Base-by-base conservation (phyloP, 306 rosid genomes). In the Vigna nakashimae region DNA sequence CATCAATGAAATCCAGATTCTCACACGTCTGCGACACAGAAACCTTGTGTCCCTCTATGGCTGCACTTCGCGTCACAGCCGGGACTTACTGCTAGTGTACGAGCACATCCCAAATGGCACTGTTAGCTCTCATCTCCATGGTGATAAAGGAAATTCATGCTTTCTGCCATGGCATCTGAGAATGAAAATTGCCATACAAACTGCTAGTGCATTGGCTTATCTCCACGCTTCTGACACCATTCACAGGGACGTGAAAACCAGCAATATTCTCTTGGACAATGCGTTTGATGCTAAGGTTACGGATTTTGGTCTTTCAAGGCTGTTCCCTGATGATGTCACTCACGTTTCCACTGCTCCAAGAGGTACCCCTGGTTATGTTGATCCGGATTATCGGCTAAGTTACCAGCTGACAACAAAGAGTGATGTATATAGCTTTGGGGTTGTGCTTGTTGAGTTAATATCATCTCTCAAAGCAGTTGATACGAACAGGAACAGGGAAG, bases 341-440 rank as follows among this genome's bases (percentile, higher is more conserved):
- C 96, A 91, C 10, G 82, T 91, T 38, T 91, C 96, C 14, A 91
- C 91, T 11, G 86, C 86, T 26, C 93, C 96, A 28, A 86, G 71
- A 32, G 96, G 96, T 43, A 88, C 96, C 2, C 93, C 88, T 0
- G 96, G 91, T 4, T 89, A 87, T 58, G 88, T 91, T 18, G 93
- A 91, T 62, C 96, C 93, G 1, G 90, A 89, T 11, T 87, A 91
- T 64, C 88, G 81, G 57, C 71, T 85, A 12, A 87, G 91, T 64
- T 87, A 85, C 79, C 90, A 89, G 74, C 89, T 89, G 24, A 91
- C 93, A 1, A 78, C 79, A 49, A 91, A 89, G 90, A 91, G 96
- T 45, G 93, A 91, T 67, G 96, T 89, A 3, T 85, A 89, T 20
- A 89, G 89, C 79, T 91, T 89, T 14, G 90, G 93, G 1, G 93